Base-by-base conservation (phyloP, 768 basidiomycete genomes). In the Austroboletus festivus region DNA sequence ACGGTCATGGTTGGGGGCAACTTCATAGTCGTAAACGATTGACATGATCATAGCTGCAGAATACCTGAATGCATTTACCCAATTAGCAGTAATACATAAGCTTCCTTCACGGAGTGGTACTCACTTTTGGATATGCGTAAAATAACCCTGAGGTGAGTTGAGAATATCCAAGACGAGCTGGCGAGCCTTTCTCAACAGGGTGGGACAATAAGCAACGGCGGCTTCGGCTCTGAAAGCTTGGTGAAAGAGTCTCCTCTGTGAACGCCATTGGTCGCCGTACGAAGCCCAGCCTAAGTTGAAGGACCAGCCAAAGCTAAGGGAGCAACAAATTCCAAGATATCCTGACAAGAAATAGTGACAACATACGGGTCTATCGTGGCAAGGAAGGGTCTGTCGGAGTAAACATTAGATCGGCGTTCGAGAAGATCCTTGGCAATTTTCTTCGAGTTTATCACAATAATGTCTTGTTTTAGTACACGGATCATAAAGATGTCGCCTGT, bases 11-110 rank as follows among this genome's bases (percentile, higher is more conserved):
- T 62, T 51, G 8, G 68, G 57, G 15, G 63, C 63, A 7, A 73
- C 62, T 5, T 68, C 54, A 13, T 68, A 62, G 18, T 73, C 76
- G 35, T 77, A 78, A 13, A 70, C 63, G 13, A 76, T 61, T 15
- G 68, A 65, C 47, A 76, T 58, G 35, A 73, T 62, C 2, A 73
- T 64, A 1, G 70, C 60, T 13, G 71, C 65, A 9, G 70, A 59
- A 34, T 63, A 56, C 45, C 72, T 71, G 31, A 5, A 40, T 7
- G 4, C 7, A 21, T 24, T n/a, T 35, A n/a, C 3, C 6, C 5
- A 1, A 12, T 53, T 33, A 11, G 39, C 31, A n/a, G 26, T 5
- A 5, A 5, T 28, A 13, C 31, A 13, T 13, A 20, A 1, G 15
- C 19, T 22, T 19, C 2, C 21, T 28, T 8, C 1, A 18, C 2